Percentiles rank a stretch among this genome's conserved stretches.
Conservation (phyloP, 2,329 filamentous ascomycete genomes). For the Aureobasidium sp. region DNA sequence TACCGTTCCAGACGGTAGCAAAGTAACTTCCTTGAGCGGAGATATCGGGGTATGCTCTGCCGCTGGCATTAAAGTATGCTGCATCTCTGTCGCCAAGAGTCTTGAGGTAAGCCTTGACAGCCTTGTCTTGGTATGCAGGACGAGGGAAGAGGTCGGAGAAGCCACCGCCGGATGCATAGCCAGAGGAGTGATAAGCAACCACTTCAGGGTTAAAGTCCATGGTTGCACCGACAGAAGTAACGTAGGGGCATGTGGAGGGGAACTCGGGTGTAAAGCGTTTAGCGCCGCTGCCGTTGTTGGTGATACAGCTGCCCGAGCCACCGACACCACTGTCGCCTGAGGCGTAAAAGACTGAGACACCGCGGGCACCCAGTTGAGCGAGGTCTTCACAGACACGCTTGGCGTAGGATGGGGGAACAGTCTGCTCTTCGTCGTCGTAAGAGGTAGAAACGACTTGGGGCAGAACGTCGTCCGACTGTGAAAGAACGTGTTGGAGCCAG, state of each 20-base stretch:
- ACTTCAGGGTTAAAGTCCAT: constrained; percentile 36
- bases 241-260: constrained; percentile 40
- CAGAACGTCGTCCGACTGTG: constrained; percentile 43
- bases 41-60: constrained; percentile 41
- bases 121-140: constrained; percentile 37
- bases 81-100: constrained; percentile 32
- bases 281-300: constrained; percentile 38
- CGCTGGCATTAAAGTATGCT: constrained; percentile 38
- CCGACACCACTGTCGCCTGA: constrained; percentile 56
- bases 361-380: constrained; percentile 57
- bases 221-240: constrained; percentile 42
- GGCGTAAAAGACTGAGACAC: constrained; percentile 56
- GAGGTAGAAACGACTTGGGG: constrained; percentile 57
- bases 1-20: constrained; percentile 32
- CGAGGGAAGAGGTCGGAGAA: constrained; percentile 39
- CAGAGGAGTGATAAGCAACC: constrained; percentile 41
- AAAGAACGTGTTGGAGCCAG: constrained; percentile 52
- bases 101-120: constrained; percentile 34
- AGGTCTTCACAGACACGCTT: constrained; percentile 55
- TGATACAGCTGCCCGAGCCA: constrained; percentile 35
- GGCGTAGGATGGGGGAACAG: constrained; percentile 53
- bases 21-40: constrained; percentile 45
- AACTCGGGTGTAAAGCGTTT: constrained; percentile 39
- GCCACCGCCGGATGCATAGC: constrained; percentile 42
- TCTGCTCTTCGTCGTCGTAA: constrained; percentile 60